Evolutionary conservation across 371 early-diverging fungal genomes (phyloP).

Genomic region (Mortierella sp.): DNA sequence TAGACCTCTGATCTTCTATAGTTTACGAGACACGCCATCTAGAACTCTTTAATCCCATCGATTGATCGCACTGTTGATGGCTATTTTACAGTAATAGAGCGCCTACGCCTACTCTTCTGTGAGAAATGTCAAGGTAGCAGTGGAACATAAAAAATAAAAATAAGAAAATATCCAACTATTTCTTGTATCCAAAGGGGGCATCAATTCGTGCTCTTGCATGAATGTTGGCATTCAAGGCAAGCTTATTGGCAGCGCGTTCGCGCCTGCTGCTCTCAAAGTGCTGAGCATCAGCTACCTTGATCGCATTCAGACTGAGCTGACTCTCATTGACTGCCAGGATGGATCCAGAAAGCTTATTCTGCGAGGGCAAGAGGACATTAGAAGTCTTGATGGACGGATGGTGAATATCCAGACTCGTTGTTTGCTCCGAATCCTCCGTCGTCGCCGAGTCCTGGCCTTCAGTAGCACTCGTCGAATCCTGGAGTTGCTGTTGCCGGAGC

Average conservation of each 20-base stretch:
- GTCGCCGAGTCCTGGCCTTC: not conserved
- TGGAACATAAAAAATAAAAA: too few relatives aligned
- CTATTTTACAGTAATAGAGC: too few relatives aligned
- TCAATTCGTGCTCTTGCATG: slow-evolving; percentile 9
- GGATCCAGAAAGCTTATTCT: slow-evolving; percentile 38
- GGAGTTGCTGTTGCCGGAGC: slow-evolving; percentile 12
- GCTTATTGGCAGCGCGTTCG: slow-evolving; percentile 13
- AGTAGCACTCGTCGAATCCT: not conserved
- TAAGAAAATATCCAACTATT: slow-evolving; percentile 4
- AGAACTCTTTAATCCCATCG: too few relatives aligned
- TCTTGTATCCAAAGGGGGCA: slow-evolving; percentile 11
- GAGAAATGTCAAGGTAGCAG: too few relatives aligned
- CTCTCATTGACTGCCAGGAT: slow-evolving; percentile 5
- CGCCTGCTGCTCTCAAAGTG: slow-evolving; percentile 27
- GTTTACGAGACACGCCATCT: too few relatives aligned
- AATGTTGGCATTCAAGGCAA: slow-evolving; percentile 6
- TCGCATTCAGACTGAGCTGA: slow-evolving; percentile 13
- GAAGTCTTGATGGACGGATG: slow-evolving; percentile 19
- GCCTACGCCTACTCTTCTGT: too few relatives aligned
- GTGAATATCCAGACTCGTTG: slow-evolving; percentile 26
- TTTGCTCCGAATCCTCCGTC: not conserved
- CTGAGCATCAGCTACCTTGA: slow-evolving; percentile 21
- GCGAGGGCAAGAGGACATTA: slow-evolving; percentile 27
- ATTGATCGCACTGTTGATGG: too few relatives aligned
- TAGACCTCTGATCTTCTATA: too few relatives aligned